phyloP scores from a whole-genome alignment of 371 early-diverging fungal species.

The Apophysomyces trapeziformis region DNA sequence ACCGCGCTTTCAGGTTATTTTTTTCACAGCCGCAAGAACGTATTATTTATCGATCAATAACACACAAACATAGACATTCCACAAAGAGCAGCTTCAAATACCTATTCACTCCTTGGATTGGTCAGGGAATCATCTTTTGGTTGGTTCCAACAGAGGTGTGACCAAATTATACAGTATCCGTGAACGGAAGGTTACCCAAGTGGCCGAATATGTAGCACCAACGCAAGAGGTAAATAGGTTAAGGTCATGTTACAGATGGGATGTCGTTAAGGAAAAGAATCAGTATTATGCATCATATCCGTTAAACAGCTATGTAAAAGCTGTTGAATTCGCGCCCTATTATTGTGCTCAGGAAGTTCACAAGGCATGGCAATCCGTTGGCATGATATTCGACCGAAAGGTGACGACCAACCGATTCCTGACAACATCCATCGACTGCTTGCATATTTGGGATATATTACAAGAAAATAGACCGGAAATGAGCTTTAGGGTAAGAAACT shows the following conservation, averaged over 20 bases:
- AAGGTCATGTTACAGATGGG: not conserved
- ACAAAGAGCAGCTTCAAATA: slow-evolving; percentile 23
- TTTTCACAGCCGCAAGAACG: not conserved
- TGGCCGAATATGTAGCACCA: slow-evolving; percentile 27
- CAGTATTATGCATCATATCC: slow-evolving; percentile 13
- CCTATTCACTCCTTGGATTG: slow-evolving; percentile 45
- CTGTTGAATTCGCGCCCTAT: slow-evolving; percentile 29
- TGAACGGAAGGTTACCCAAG: slow-evolving; percentile 11
- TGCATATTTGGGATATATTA: slow-evolving; percentile 36
- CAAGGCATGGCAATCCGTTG: slow-evolving; percentile 17
- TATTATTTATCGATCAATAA: too few species aligned
- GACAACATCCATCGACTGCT: slow-evolving; percentile 18
- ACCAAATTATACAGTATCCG: slow-evolving; percentile 25
- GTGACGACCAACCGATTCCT: slow-evolving; percentile 19
- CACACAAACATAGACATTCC: slow-evolving; percentile 1
- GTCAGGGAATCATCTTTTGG: slow-evolving; percentile 30
- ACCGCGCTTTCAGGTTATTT: slow-evolving; percentile 26
- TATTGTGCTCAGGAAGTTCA: slow-evolving; percentile 17
- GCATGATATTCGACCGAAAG: slow-evolving; percentile 8
- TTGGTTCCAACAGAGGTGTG: slow-evolving; percentile 27
- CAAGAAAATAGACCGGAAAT: slow-evolving; percentile 21
- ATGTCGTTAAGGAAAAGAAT: too few species aligned
- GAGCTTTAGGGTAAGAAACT: slow-evolving; percentile 7
- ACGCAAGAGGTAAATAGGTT: not conserved
- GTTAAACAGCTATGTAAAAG: slow-evolving; percentile 29